Base-by-base conservation (phyloP, 768 basidiomycete genomes). In the Macrocybe gigantea region DNA sequence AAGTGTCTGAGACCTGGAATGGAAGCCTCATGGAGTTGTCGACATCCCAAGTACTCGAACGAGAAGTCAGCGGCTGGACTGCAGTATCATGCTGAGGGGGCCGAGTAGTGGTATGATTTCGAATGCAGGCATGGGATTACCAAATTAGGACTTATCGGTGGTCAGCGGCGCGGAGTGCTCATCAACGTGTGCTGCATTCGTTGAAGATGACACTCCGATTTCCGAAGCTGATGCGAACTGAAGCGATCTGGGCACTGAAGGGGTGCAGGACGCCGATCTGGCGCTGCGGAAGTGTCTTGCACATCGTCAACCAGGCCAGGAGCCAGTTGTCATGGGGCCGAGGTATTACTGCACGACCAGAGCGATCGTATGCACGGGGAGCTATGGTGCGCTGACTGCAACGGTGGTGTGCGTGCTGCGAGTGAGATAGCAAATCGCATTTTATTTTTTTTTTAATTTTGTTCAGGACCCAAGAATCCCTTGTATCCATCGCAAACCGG, bases 221-320 rank as follows among this genome's bases (percentile, higher is more conserved):
- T 22, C 4, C 22, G 22, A 22, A 22, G 22, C 2, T 22, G 22
- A 22, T 22, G 22, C 22, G 5, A 34, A 8, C 33, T 9, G 33
- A 56, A 82, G 81, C 32, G 82, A 84, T 55, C 66, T 85, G 5
- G 82, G 83, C n/a, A 83, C 82, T 1, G 82, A 85, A 58, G 82
- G 81, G 2, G 80, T 81, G 1, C 73, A 64, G 22, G 82, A 83
- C 55, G 79, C 81, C 12, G 82, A 85, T 54, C 63, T 83, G 9
- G 67, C 72, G 0, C 64, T 85, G 34, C 70, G 80, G 13, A 78
- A 78, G 52, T 80, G 80, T 56, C 56, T 84, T 12, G 51, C 56
- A 10, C 29, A 45, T 35, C 33, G 53, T 57, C 33, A 42, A 3
- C 38, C 38, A 33, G 63, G 59, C 14, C 50, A 37, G 13, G 60